A percentile compares a stretch with the other conserved stretches of the same genome.
Evolutionary conservation across 2,329 filamentous ascomycete genomes (phyloP).

Genomic region (Aspergillus sp.): DNA sequence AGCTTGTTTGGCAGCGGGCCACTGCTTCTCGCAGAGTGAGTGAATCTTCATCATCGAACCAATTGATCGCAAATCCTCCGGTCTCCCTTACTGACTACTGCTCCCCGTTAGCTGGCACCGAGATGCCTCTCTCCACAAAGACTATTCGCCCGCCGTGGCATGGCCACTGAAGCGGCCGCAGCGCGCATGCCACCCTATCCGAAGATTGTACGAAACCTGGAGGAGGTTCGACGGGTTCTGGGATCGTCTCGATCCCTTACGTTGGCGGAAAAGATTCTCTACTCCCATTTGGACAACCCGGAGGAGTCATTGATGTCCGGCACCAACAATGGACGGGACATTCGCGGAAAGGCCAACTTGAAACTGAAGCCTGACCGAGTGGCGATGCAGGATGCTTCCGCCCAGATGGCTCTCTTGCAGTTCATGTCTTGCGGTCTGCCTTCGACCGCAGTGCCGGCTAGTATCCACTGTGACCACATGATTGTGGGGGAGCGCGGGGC

Average conservation of each 20-base stretch:
- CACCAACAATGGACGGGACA: conserved; percentile 76
- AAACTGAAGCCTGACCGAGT: conserved; percentile 97
- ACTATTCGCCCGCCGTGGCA: conserved; percentile 24
- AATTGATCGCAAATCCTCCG: neutral
- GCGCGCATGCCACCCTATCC: conserved; percentile 72
- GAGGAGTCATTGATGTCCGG: conserved; percentile 81
- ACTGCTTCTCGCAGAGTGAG: conserved; percentile 34
- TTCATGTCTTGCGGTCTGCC: conserved; percentile 97
- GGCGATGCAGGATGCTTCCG: conserved; percentile 98
- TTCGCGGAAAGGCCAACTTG: conserved; percentile 85
- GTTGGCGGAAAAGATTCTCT: conserved; percentile 95
- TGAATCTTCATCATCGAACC: conserved; percentile 6
- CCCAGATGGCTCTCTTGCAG: conserved; percentile 96
- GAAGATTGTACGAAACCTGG: conserved; percentile 72
- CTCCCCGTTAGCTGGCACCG: conserved; percentile 22
- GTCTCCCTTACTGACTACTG: conserved; percentile 6
- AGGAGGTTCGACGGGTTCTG: conserved; percentile 69
- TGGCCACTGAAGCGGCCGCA: conserved; percentile 34
- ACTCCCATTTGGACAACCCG: conserved; percentile 85
- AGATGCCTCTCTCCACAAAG: conserved; percentile 28
- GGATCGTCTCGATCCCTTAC: conserved; percentile 64
- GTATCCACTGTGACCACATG: conserved; percentile 98
- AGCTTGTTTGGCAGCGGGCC: conserved; percentile 35
- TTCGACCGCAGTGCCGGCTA: conserved; percentile 86
- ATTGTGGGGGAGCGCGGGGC: conserved; percentile 93